Percentiles rank a stretch among this genome's conserved stretches.
Conservation (phyloP, 2,329 filamentous ascomycete genomes). For the Cladosporium sp. region DNA sequence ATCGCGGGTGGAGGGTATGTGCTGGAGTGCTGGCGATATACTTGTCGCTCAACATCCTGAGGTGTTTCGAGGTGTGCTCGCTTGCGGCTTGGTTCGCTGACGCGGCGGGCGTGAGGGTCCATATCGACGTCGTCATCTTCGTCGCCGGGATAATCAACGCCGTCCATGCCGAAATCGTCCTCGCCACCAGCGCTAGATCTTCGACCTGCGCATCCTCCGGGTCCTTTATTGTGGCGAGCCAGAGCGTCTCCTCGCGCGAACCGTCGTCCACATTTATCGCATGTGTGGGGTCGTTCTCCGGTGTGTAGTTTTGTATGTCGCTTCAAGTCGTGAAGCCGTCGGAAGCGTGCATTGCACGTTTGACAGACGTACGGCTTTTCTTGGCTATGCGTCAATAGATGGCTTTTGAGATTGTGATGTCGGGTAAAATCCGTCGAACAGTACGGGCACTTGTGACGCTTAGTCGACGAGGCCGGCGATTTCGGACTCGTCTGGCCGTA, state of each 20-base stretch:
- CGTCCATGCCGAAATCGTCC: slow-evolving; percentile 63
- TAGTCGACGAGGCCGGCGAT: slow-evolving; percentile 59
- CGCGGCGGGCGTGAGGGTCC: slow-evolving; percentile 45
- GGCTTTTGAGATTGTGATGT: slow-evolving; percentile 95
- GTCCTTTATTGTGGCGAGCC: slow-evolving; percentile 90
- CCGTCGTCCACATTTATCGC: slow-evolving; percentile 86
- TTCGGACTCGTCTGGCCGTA: slow-evolving; percentile 53
- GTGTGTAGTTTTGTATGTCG: slow-evolving; percentile 95
- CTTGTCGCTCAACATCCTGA: slow-evolving; percentile 46
- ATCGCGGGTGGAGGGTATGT: slow-evolving; percentile 68
- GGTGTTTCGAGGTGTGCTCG: slow-evolving; percentile 59
- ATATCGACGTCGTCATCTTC: slow-evolving; percentile 58
- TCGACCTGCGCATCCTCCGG: slow-evolving; percentile 88
- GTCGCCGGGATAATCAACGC: slow-evolving; percentile 50
- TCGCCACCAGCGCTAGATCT: slow-evolving; percentile 79
- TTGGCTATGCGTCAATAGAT: slow-evolving; percentile 94
- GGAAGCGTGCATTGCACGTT: slow-evolving; percentile 87
- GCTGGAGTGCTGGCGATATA: slow-evolving; percentile 61
- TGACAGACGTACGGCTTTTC: slow-evolving; percentile 95
- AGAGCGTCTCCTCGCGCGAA: slow-evolving; percentile 94
- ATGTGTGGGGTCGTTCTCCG: slow-evolving; percentile 90
- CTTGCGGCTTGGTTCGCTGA: slow-evolving; percentile 70
- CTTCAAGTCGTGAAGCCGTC: slow-evolving; percentile 89
- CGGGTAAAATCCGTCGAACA: slow-evolving; percentile 95
- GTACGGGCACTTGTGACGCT: slow-evolving; percentile 94